phyloP scores from a whole-genome alignment of 2,329 filamentous ascomycete species.

The Botrytis pseudocinerea region DNA sequence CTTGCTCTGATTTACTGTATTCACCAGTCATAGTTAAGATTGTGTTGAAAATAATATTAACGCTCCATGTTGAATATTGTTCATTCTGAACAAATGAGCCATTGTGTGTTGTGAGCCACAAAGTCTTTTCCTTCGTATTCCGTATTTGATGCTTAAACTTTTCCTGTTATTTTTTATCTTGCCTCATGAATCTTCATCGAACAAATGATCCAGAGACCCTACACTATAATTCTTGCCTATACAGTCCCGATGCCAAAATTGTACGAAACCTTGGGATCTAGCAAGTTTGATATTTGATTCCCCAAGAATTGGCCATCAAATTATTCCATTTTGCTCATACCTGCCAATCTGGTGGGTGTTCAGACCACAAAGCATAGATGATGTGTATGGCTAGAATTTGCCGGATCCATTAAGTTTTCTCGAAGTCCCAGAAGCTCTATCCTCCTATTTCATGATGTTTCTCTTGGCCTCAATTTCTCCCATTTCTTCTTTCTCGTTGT shows the following conservation, averaged over 20 bases:
- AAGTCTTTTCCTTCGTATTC: background rate
- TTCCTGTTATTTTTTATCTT: background rate
- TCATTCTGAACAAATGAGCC: background rate
- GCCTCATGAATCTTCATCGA: background rate
- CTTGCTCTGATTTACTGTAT: background rate
- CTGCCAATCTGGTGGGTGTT: too few species aligned
- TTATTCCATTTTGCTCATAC: too few species aligned
- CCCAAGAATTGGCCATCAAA: too few species aligned
- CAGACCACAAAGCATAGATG: too few species aligned
- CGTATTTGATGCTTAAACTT: fast-evolving
- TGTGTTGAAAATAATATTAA: background rate
- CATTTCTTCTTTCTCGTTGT: too few species aligned
- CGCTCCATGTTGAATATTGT: background rate
- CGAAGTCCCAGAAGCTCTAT: too few species aligned
- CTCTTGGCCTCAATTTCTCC: too few species aligned
- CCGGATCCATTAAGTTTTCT: too few species aligned
- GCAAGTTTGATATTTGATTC: background rate
- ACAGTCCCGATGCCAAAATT: background rate
- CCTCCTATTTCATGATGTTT: too few species aligned
- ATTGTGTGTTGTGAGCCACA: background rate
- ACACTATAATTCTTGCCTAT: too few species aligned
- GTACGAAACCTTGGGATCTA: background rate
- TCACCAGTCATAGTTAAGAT: background rate
- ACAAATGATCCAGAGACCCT: too few species aligned
- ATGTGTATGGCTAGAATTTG: too few species aligned